Percentiles rank a stretch among this genome's conserved stretches.
phyloP scores from a whole-genome alignment of 495 filamentous ascomycete genomes.

The Hypoxylon perforatum region DNA sequence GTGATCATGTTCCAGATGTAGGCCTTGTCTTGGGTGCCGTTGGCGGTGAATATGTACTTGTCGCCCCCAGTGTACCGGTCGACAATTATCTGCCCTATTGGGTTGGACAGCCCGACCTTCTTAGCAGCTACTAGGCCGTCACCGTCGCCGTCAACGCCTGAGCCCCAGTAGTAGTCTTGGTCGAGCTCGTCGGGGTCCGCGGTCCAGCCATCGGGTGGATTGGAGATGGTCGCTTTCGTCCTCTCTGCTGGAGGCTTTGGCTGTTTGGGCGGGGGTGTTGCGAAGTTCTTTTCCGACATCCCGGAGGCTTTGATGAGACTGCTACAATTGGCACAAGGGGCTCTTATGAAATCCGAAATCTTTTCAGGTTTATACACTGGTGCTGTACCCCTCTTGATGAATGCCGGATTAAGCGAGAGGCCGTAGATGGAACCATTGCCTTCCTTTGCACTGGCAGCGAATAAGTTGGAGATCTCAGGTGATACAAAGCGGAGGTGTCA shows the following conservation, averaged over 20 bases:
- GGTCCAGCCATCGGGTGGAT: not conserved
- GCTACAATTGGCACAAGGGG: constrained; percentile 1
- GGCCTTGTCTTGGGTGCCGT: constrained; percentile 6
- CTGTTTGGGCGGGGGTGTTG: constrained; percentile 2
- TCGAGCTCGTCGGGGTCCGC: constrained; percentile 3
- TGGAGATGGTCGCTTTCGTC: not conserved
- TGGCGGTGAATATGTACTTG: constrained; percentile 1
- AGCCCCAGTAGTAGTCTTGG: not conserved
- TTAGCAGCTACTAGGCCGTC: not conserved
- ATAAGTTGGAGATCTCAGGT: constrained; percentile 1
- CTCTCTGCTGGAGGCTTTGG: not conserved
- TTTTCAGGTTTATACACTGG: constrained; percentile 1
- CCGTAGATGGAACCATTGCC: not conserved
- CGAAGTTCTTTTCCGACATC: not conserved
- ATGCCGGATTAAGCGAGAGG: not conserved
- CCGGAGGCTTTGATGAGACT: not conserved
- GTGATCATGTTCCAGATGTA: constrained; percentile 14
- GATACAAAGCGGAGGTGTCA: not conserved
- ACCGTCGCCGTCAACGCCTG: not conserved
- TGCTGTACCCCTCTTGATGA: constrained; percentile 1
- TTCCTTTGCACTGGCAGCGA: not conserved
- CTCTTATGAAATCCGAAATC: not conserved
- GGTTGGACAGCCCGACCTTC: constrained; percentile 11
- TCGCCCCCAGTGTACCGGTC: not conserved
- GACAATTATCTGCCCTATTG: constrained; percentile 1